Evolutionary conservation across 257 asterid species (phyloP).

Genomic region (Voacanga thouarsii): DNA sequence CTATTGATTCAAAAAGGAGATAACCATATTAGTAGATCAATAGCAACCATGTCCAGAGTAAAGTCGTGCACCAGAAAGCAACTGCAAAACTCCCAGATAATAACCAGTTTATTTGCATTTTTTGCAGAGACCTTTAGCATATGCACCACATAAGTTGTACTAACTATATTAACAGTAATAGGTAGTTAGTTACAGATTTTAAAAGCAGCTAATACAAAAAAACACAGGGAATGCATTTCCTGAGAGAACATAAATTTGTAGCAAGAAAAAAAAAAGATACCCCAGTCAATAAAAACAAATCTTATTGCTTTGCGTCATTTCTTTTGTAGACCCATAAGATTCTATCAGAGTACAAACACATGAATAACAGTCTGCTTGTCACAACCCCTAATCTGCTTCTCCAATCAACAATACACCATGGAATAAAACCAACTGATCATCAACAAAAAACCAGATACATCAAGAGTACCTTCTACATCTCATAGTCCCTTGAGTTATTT

Average conservation of each 20-base stretch:
- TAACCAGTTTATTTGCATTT: not conserved
- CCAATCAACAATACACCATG: not conserved
- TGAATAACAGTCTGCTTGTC: not conserved
- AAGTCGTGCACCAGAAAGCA: not conserved
- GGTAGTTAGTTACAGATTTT: not conserved
- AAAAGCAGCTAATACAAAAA: constrained; percentile 2
- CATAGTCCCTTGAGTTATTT: not conserved
- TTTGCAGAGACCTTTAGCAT: not conserved
- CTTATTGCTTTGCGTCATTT: not conserved
- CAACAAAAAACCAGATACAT: not conserved
- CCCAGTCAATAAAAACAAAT: not conserved
- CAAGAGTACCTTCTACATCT: not conserved
- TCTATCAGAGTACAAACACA: not conserved
- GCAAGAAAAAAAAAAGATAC: not conserved
- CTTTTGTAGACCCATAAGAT: not conserved
- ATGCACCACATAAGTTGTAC: not conserved
- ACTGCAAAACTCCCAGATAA: not conserved
- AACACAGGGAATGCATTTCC: not conserved
- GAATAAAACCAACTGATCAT: not conserved
- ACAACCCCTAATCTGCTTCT: not conserved
- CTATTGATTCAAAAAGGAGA: constrained; percentile 29
- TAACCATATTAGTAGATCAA: not conserved
- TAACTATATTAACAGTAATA: not conserved
- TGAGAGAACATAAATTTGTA: not conserved
- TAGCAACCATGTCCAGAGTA: not conserved